Base-by-base conservation (phyloP, 768 basidiomycete species). In the Nidula microcarpa region DNA sequence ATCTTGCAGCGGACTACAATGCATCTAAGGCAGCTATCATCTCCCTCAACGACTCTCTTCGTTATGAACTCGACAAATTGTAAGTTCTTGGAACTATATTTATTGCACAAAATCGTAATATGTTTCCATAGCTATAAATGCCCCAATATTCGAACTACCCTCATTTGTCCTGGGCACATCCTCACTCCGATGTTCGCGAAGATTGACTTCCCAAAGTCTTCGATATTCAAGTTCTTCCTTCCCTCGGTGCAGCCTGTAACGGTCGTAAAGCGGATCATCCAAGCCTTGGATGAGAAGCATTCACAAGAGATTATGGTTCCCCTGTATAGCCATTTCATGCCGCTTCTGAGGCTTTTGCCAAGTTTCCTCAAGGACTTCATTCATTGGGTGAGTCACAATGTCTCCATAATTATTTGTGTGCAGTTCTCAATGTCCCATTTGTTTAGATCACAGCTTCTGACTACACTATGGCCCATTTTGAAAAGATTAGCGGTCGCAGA, bases 21-120 rank as follows among this genome's bases (percentile, higher is more conserved):
- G 92, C 94, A 7, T 93, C 92, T 23, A 99, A 99, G 73, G 91
- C 94, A 9, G 94, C 95, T n/a, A 64, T 89, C 17, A 73, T 90
- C 13, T 81, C 81, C 33, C 68, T 98, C 44, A 85, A 96, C 59
- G 89, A 94, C 58, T 86, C 89, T 11, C 77, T 99, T 50, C 81
- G 93, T 49, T 89, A 86, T 60, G 96, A 99, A 66, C 82, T 98
- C 14, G 89, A 94, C 65, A 83, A 87, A 43, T 74, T 78, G 87
- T 89, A 67, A 50, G 64, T 55, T 51, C 33, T 44, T 49, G 7
- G 33, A n/a, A 13, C 16, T 34, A 43, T 48, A 16, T 10, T 18
- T 23, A 41, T 16, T 3, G 35, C n/a, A 11, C 49, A 45, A 55
- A 9, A 37, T 52, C 23, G 48, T 52, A 6, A 50, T 47, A 41